phyloP scores from a whole-genome alignment of 441 rosid genomes.

The Croton setiger region DNA sequence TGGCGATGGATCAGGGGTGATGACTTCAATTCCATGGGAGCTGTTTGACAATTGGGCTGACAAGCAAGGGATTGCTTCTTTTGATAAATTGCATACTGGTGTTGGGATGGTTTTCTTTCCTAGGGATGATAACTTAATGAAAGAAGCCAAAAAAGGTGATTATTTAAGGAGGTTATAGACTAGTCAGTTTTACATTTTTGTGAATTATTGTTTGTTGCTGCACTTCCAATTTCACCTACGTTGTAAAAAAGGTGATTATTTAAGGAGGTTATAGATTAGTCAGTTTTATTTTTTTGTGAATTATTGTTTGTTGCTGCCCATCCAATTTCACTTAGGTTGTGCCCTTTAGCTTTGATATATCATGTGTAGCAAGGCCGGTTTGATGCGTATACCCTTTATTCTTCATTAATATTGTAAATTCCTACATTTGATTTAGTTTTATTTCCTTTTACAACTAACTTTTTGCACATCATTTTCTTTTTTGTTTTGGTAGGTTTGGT shows the following conservation, averaged over 20 bases:
- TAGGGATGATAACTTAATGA: conserved; percentile 51
- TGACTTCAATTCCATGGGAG: conserved; percentile 99
- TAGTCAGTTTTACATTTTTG: conserved; percentile 4
- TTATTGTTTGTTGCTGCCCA: conserved; percentile 6
- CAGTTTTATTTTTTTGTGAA: conserved; percentile 2
- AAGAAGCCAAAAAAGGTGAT: conserved; percentile 85
- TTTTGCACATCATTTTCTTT: not conserved
- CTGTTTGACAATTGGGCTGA: conserved; percentile 81
- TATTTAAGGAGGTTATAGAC: conserved; percentile 11
- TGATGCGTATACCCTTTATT: not conserved
- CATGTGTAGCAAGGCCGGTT: not conserved
- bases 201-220: conserved; percentile 10
- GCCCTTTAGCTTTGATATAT: not conserved
- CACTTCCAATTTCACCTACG: not conserved
- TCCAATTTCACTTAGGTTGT: not conserved
- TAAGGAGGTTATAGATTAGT: conserved; percentile 10
- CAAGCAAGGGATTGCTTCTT: conserved; percentile 66
- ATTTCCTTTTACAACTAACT: not conserved
- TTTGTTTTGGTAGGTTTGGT: not conserved
- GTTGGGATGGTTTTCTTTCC: conserved; percentile 98
- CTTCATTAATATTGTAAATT: not conserved
- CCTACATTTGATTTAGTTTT: not conserved
- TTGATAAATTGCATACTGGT: conserved; percentile 86
- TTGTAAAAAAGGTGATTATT: conserved; percentile 72
- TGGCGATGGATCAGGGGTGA: conserved; percentile 96